Evolutionary conservation across 805 yeast species (phyloP).

Genomic region (Pichia paraexigua): DNA sequence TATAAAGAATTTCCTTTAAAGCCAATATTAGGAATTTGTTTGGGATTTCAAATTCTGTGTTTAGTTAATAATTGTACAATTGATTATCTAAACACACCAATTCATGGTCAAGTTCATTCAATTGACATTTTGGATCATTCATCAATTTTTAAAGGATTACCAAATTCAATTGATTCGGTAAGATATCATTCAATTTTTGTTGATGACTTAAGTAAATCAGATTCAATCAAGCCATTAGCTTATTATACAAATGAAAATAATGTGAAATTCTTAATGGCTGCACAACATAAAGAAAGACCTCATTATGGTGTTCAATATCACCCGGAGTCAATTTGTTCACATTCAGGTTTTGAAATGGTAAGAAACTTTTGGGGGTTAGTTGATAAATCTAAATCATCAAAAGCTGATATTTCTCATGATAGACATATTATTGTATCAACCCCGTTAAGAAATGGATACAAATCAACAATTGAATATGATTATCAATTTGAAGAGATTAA

Average conservation of each 20-base stretch:
- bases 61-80: slow-evolving; percentile 49
- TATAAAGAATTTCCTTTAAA: slow-evolving; percentile 32
- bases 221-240: slow-evolving; percentile 51
- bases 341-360: slow-evolving; percentile 51
- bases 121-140: slow-evolving; percentile 26
- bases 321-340: slow-evolving; percentile 89
- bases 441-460: slow-evolving; percentile 20
- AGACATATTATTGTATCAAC: slow-evolving; percentile 17
- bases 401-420: slow-evolving; percentile 9
- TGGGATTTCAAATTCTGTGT: slow-evolving; percentile 86
- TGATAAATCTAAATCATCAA: neutral
- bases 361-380: slow-evolving; percentile 48
- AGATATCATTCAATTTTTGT: slow-evolving; percentile 84
- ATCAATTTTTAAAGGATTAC: slow-evolving; percentile 36
- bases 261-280: slow-evolving; percentile 66
- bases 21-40: slow-evolving; percentile 86
- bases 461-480: slow-evolving; percentile 4
- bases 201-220: slow-evolving; percentile 9
- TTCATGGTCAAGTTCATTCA: slow-evolving; percentile 78
- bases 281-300: slow-evolving; percentile 49
- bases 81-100: slow-evolving; percentile 44
- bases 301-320: slow-evolving; percentile 95
- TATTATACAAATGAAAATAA: slow-evolving; percentile 36
- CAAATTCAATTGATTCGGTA: slow-evolving; percentile 52
- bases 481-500: slow-evolving; percentile 13